Base-by-base conservation (phyloP, 2,329 filamentous ascomycete species). In the Fusarium pseudocircinatum region DNA sequence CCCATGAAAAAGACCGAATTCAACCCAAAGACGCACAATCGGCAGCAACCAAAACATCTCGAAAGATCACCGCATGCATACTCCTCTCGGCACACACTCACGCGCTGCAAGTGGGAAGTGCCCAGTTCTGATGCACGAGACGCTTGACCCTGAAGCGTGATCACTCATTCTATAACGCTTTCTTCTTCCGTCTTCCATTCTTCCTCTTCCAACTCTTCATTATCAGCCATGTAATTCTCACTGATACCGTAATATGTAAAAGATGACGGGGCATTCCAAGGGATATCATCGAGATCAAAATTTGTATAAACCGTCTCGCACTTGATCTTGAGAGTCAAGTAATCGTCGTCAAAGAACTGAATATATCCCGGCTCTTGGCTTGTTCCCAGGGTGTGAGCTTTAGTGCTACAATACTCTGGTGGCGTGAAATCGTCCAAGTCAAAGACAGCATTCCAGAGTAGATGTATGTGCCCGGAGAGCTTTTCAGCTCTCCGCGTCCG, bases 381-480 rank as follows among this genome's bases (percentile, higher is more conserved):
- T 7, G 16, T 5, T 32, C 10, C 16, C 7, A 39, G 1, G 14
- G 32, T 22, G 1, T 30, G 34, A 7, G 15, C 8, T 32, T 59
- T 22, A 10, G 43, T 30, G 18, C 42, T 32, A 18, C 20, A 16
- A 14, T 37, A 20, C 26, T 37, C 14, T 20, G 34, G 34, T 10
- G 32, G 34, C 1, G 12, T 30, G 26, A 50, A 32, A 2, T 14
- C 8, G 4, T 8, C 10, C 0, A 49, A 1, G 0, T 34, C 1
- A 44, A 1, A 20, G n/a, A 5, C 40, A 16, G 2, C 2, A 7
- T 58, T 7, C 13, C 10, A 20, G 13, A 58, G 30, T 7, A 46
- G 7, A 28, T 18, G 4, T 13, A 36, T 28, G 40, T 24, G 2
- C n/a, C 54, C 28, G 1, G 8, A 26, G 10, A n/a, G 28, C 22